Percentiles rank a stretch among this genome's conserved stretches.
phyloP scores from a whole-genome alignment of 345 rosid species.

The Dipteronia sinensis region DNA sequence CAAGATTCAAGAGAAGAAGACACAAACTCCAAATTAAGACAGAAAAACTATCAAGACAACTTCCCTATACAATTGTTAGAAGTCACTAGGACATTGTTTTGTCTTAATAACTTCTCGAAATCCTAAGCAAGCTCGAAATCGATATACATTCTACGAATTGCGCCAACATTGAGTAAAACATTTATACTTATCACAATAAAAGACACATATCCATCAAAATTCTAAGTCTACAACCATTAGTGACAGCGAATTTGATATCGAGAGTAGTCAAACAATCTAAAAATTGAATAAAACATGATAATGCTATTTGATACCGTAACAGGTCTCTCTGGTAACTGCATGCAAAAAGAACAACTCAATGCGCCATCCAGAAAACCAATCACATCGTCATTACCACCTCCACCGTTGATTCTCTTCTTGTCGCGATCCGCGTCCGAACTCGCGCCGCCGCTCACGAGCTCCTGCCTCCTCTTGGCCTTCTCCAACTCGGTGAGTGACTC shows the following conservation, averaged over 20 bases:
- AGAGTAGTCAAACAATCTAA: too few relatives aligned
- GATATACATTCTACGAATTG: too few relatives aligned
- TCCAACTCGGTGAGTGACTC: conserved; percentile 18
- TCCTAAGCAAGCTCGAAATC: background rate
- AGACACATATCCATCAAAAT: background rate
- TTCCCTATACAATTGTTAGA: background rate
- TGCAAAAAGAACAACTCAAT: conserved; percentile 34
- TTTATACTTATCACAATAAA: background rate
- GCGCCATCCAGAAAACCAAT: conserved; percentile 19
- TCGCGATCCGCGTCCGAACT: background rate
- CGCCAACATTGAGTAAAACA: background rate
- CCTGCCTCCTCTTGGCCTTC: conserved; percentile 31
- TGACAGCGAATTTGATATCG: background rate
- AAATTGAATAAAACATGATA: background rate
- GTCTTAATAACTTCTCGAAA: background rate
- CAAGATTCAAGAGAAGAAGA: background rate
- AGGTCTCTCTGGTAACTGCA: conserved; percentile 36
- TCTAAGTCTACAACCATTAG: background rate
- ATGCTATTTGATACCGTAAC: conserved; percentile 22
- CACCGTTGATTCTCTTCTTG: background rate
- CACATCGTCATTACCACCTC: conserved; percentile 2
- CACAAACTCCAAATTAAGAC: background rate
- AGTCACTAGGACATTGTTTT: background rate
- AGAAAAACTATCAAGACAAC: too few relatives aligned
- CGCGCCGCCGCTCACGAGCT: conserved; percentile 18